These are phyloP conservation scores for Raddia guianensis DNA, from an alignment of 176 grass and related monocot species.

Conservation along the genomic window DNA sequence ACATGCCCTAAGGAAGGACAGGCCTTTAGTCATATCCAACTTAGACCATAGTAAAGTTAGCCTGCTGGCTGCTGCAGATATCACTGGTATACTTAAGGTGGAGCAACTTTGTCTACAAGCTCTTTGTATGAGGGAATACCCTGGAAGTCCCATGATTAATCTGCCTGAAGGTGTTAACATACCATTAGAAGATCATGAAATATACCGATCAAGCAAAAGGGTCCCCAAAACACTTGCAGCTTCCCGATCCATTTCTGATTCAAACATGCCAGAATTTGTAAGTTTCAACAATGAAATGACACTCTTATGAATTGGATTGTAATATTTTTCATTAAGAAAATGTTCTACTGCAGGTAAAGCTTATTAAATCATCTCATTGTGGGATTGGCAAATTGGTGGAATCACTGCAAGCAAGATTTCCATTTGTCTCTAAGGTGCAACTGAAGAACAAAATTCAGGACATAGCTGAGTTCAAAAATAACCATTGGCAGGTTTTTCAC, in stretches of 20 bases:
- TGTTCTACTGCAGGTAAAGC: constrained; percentile 20
- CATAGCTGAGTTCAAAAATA: constrained; percentile 36
- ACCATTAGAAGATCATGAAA: constrained; percentile 4
- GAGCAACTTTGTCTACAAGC: constrained; percentile 44
- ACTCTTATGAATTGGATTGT: background rate
- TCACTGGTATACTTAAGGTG: constrained; percentile 21
- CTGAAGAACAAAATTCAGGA: constrained; percentile 35
- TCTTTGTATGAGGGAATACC: constrained; percentile 39
- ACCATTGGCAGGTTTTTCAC: constrained; percentile 28
- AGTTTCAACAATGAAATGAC: background rate
- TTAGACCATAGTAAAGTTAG: constrained; percentile 26
- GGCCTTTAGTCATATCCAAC: constrained; percentile 42
- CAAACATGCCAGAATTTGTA: constrained; percentile 43
- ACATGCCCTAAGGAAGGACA: constrained; percentile 27
- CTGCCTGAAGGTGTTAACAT: background rate
- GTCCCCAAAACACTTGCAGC: constrained; percentile 11
- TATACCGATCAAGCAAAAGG: background rate
- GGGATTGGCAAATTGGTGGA: constrained; percentile 37
- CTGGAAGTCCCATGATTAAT: constrained; percentile 14
- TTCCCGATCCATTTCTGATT: constrained; percentile 22
- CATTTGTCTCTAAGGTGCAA: constrained; percentile 8
- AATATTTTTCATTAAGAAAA: background rate
- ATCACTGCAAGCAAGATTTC: constrained; percentile 33
- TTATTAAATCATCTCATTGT: constrained; percentile 8
- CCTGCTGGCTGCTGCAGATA: constrained; percentile 18